Conservation (phyloP, 441 rosid genomes). For the Adansonia madagascariensis region DNA sequence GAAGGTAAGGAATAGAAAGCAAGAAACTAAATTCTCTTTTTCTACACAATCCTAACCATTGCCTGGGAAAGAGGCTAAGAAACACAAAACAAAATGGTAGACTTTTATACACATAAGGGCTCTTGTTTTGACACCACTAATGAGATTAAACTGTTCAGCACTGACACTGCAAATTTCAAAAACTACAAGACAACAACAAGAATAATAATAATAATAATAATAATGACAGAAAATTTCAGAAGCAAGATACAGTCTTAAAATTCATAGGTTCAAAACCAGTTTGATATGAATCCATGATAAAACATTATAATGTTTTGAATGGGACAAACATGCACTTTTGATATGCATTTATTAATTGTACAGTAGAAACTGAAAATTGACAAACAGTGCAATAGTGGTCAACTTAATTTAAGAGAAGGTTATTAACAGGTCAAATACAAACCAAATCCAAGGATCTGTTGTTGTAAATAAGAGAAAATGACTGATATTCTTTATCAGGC, state of each 20-base stretch:
- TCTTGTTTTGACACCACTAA: neutral
- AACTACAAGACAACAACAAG: too few relatives aligned
- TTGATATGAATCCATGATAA: neutral
- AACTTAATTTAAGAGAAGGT: neutral
- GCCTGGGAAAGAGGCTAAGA: neutral
- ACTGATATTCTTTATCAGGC: conserved; percentile 59
- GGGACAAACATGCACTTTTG: neutral
- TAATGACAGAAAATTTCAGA: neutral
- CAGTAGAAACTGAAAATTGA: neutral
- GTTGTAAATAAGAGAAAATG: conserved; percentile 60
- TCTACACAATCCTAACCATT: neutral
- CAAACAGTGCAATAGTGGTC: neutral
- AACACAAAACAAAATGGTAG: neutral
- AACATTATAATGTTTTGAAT: neutral
- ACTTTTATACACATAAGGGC: neutral
- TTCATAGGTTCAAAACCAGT: neutral
- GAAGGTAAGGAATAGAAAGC: neutral
- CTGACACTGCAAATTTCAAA: neutral
- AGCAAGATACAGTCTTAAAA: neutral
- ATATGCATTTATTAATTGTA: neutral
- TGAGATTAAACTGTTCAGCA: neutral
- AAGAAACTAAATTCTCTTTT: conserved; percentile 15
- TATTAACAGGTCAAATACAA: conserved; percentile 24
- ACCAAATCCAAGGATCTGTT: conserved; percentile 61
- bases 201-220: neutral